Base-by-base conservation (phyloP, 768 basidiomycete genomes). In the Collybia mongolica region DNA sequence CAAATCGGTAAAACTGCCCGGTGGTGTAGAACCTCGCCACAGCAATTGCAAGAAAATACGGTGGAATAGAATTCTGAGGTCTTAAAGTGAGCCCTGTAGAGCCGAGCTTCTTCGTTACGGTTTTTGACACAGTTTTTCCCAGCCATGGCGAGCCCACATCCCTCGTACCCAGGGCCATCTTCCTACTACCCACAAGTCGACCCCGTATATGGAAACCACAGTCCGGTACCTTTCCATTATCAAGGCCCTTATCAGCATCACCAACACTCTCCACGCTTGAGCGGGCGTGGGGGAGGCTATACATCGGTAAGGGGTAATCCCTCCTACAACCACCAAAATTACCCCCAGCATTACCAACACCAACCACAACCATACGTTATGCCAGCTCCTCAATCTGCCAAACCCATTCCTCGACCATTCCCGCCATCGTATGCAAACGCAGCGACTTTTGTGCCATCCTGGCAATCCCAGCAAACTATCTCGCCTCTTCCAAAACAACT, bases 401-500 rank as follows among this genome's bases (percentile, higher is more conserved):
- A 66, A 47, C 65, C 55, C 44, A 32, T 32, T 14, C 63, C 60
- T 43, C 62, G 60, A 26, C 61, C 68, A 3, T 67, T 69, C 51
- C 65, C 67, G 17, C 70, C 67, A 18, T 56, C 65, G 8, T 65
- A 66, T 32, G 56, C 63, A 53, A 62, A 40, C 36, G 63, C 65
- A 7, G 45, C 56, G 12, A 60, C 65, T 58, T 68, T 38, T 49
- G 61, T 72, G n/a, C 63, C 76, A 19, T 65, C 73, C 20, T 82
- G 79, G 79, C 70, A 73, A 36, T 53, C 67, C 40, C 73, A 74
- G 49, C 72, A 75, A 23, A 73, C 70, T 24, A 62, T 81, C 20
- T 85, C 84, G 0, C 82, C 83, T 1, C 58, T 84, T 20, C 84
- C 84, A 51, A 85, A 84, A 68, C 84, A 85, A 51, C 71, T 83